phyloP scores from a whole-genome alignment of 345 rosid species.

The Salix koriyanagi region DNA sequence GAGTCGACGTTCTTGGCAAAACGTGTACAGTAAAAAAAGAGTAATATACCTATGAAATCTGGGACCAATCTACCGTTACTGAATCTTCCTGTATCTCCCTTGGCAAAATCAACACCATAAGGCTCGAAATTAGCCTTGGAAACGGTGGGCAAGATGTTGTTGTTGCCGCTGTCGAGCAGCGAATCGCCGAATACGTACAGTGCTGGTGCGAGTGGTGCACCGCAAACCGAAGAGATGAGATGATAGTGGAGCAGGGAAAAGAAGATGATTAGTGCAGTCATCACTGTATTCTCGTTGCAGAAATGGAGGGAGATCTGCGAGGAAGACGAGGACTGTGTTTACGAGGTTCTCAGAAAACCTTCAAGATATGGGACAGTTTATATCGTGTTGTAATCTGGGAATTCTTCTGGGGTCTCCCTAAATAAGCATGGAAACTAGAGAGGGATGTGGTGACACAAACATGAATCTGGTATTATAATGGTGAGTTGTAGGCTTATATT shows the following conservation, averaged over 20 bases:
- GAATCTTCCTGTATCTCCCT: slow-evolving; percentile 45
- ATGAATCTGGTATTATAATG: too few species aligned
- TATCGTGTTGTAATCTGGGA: not conserved
- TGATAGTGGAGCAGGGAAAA: not conserved
- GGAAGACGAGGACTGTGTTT: not conserved
- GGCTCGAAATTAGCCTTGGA: slow-evolving; percentile 38
- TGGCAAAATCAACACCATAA: slow-evolving; percentile 32
- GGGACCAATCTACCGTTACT: slow-evolving; percentile 43
- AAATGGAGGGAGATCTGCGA: not conserved
- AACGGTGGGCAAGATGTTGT: slow-evolving; percentile 39
- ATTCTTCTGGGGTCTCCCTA: too few species aligned
- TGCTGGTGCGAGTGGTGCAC: slow-evolving; percentile 27
- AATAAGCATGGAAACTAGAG: too few species aligned
- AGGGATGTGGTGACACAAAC: too few species aligned
- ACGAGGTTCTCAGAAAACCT: not conserved
- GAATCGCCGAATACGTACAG: slow-evolving; percentile 51
- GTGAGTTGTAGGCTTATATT: too few species aligned
- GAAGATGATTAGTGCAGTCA: not conserved
- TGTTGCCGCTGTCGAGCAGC: slow-evolving; percentile 45
- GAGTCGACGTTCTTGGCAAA: not conserved
- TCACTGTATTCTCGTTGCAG: not conserved
- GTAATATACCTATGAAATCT: slow-evolving; percentile 34
- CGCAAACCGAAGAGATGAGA: not conserved
- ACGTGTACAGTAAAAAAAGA: not conserved
- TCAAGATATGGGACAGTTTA: not conserved